These are phyloP conservation scores for Punica granatum DNA, from an alignment of 345 rosid genomes.

Conservation along the genomic window DNA sequence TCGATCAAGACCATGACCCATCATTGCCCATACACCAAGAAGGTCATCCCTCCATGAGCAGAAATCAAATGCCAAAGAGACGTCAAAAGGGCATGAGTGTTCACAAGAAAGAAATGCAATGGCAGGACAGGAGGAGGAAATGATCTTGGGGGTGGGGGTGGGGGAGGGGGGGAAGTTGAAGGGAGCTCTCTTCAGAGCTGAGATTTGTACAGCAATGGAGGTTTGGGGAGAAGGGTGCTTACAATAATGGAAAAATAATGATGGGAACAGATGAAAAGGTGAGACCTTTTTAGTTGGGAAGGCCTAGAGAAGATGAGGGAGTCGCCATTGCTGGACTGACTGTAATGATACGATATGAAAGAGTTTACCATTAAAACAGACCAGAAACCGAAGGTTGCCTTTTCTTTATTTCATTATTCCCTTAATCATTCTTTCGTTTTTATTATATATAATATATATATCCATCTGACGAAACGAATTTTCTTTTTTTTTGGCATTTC, in stretches of 20 bases:
- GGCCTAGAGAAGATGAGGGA: not conserved
- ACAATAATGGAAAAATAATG: constrained; percentile 5
- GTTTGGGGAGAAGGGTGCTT: not conserved
- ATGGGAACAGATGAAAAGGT: not conserved
- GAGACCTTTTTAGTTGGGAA: constrained; percentile 1
- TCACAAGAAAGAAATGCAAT: not conserved
- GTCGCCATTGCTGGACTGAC: not conserved
- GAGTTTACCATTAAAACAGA: not conserved
- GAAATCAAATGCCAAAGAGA: not conserved
- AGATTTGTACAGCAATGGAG: not conserved
- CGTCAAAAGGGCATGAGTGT: not conserved
- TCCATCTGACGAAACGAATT: too few species aligned
- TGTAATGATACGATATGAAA: not conserved
- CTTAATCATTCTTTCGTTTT: not conserved
- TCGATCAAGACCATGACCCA: not conserved
- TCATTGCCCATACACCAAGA: not conserved
- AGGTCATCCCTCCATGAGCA: not conserved
- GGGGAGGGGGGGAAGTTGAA: not conserved
- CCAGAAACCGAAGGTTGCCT: not conserved
- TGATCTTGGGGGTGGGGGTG: not conserved
- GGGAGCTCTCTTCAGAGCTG: not conserved
- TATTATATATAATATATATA: too few species aligned
- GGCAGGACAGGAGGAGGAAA: not conserved
- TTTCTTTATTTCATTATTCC: not conserved
- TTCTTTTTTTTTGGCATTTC: too few species aligned